Evolutionary conservation across 345 rosid genomes (phyloP).

Genomic region (Gossypium stocksii): DNA sequence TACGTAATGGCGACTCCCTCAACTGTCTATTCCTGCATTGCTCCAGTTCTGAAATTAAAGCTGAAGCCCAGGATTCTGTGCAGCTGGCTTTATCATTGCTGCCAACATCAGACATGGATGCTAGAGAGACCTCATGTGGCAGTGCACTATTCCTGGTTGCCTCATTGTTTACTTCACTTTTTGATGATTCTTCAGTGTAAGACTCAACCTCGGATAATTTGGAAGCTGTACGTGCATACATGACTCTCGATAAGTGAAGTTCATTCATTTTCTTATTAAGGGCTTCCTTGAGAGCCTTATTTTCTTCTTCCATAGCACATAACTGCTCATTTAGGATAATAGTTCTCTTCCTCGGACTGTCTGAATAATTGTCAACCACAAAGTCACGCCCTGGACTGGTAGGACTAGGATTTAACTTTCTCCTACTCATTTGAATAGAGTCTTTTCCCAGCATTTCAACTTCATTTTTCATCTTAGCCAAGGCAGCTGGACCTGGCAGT

Average conservation of each 20-base stretch:
- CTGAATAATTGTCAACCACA: conserved; percentile 25
- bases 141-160: conserved; percentile 34
- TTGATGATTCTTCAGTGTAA: conserved; percentile 48
- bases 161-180: conserved; percentile 35
- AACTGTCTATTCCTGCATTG: conserved; percentile 56
- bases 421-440: conserved; percentile 42
- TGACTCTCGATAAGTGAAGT: conserved; percentile 63
- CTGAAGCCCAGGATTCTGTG: conserved; percentile 73
- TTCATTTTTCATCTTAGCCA: conserved; percentile 77
- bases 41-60: conserved; percentile 70
- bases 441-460: conserved; percentile 68
- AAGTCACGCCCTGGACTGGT: conserved; percentile 27
- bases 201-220: conserved; percentile 61
- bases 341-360: conserved; percentile 35
- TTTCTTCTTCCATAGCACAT: conserved; percentile 69
- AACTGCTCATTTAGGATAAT: conserved; percentile 59
- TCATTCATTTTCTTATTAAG: conserved; percentile 58
- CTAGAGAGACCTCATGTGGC: conserved; percentile 43
- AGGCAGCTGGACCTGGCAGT: conserved; percentile 76
- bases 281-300: conserved; percentile 67
- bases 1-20: conserved; percentile 31
- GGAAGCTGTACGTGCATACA: conserved; percentile 60
- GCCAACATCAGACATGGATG: conserved; percentile 65
- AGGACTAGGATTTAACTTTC: conserved; percentile 34
- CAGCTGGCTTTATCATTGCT: conserved; percentile 66